Conservation (phyloP, 257 asterid genomes). For the Jacaranda mimosifolia region DNA sequence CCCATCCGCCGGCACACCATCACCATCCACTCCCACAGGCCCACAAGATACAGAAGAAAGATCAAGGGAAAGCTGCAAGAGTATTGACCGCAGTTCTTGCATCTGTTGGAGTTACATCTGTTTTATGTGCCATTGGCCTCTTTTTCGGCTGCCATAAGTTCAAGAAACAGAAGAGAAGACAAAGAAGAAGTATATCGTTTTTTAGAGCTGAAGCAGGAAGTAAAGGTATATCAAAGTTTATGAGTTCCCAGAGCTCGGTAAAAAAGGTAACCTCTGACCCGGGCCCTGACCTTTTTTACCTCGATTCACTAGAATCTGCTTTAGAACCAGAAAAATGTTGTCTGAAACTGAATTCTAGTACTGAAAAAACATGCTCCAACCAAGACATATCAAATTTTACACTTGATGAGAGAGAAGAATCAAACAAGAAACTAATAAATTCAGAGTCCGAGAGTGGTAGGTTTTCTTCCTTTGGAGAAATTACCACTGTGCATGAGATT, state of each 20-base stretch:
- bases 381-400: constrained; percentile 27
- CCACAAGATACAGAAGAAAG: constrained; percentile 41
- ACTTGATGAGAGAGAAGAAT: constrained; percentile 43
- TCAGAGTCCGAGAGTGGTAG: constrained; percentile 45
- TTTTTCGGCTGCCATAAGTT: constrained; percentile 58
- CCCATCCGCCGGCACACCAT: constrained; percentile 31
- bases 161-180: constrained; percentile 55
- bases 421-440: constrained; percentile 29
- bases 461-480: constrained; percentile 49
- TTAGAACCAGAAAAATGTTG: constrained; percentile 60
- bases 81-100: constrained; percentile 58
- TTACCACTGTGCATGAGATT: constrained; percentile 56
- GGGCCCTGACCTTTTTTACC: constrained; percentile 83
- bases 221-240: constrained; percentile 55
- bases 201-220: no score
- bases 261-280: constrained; percentile 80
- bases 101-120: constrained; percentile 60
- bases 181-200: constrained; percentile 28
- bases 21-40: constrained; percentile 51
- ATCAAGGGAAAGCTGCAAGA: constrained; percentile 33
- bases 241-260: constrained; percentile 53
- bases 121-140: constrained; percentile 56
- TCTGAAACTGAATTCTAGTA: constrained; percentile 39
- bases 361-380: constrained; percentile 35
- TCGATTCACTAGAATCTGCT: constrained; percentile 73